Base-by-base conservation (phyloP, 2,329 filamentous ascomycete species). In the Alternaria triticimaculans region DNA sequence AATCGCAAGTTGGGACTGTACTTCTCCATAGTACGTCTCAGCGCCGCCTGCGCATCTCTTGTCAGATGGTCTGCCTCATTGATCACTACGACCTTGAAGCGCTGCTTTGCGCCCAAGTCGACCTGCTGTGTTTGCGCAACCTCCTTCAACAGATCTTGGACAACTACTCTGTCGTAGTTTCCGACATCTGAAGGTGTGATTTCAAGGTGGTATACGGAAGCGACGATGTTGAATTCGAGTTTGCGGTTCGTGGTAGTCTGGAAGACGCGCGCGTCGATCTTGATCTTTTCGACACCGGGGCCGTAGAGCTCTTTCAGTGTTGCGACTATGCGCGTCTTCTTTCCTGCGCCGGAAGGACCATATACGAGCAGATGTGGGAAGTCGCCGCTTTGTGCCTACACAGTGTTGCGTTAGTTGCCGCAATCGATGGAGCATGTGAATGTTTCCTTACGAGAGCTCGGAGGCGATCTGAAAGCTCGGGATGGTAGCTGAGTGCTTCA, bases 71-170 rank as follows among this genome's bases (percentile, higher is more conserved):
- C 96, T 8, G 96, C 96, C 84, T 99, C 96, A 75, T 99, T 99
- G 86, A 99, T 98, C 37, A 99, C 95, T 1, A 99, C 96, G 1
- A 99, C 94, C 83, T 99, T 99, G 87, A 99, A 99, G 48, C 90
- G 88, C 80, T 99, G 96, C 78, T 89, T 92, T 15, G 96, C 96
- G 12, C 89, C 87, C 71, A 96, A 86, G 80, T 99, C 96, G n/a
- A 99, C 96, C 82, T 99, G 96, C 80, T 99, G 96, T 57, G 96
- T 99, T 82, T 99, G 96, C 28, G 96, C 96, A 6, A 99, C 95
- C 81, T 99, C 96, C 81, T 99, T 99, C 53, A 99, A 84, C 53
- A 99, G 84, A 76, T 98, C 96, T 78, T 99, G 96, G 14, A 99
- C 87, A 2, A 99, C 96, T 4, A 99, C 96, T 58, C 96, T 88